Evolutionary conservation across 768 basidiomycete species (phyloP).

Genomic region (Leccinum imitatum): DNA sequence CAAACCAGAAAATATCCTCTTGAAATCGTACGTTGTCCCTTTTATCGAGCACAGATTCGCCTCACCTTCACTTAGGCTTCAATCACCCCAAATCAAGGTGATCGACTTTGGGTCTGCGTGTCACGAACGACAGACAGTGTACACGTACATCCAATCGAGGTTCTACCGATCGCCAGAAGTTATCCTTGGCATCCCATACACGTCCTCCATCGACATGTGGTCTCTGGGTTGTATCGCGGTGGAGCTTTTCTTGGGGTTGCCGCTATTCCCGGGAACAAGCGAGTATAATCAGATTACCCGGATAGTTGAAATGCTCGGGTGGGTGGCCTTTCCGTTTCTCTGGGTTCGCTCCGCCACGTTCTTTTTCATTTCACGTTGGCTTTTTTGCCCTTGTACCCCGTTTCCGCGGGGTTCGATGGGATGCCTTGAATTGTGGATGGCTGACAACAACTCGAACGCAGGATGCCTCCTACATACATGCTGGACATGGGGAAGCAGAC

Average conservation of each 20-base stretch:
- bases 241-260: constrained; percentile 94
- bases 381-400: neutral
- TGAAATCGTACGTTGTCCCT: constrained; percentile 72
- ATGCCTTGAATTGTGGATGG: neutral
- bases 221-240: constrained; percentile 98
- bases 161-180: constrained; percentile 99
- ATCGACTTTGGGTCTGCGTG: constrained; percentile 99
- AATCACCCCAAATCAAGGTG: constrained; percentile 97
- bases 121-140: constrained; percentile 98
- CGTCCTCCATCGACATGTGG: constrained; percentile 98
- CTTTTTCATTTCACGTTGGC: neutral
- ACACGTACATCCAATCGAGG: constrained; percentile 98
- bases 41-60: neutral
- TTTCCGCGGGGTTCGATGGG: neutral
- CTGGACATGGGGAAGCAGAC: constrained; percentile 96
- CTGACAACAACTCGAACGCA: constrained; percentile 32
- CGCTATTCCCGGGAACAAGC: constrained; percentile 97
- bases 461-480: constrained; percentile 89
- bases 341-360: neutral
- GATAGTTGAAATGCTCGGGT: constrained; percentile 99
- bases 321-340: constrained; percentile 31
- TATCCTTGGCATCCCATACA: constrained; percentile 91
- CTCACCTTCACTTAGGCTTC: constrained; percentile 54
- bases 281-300: constrained; percentile 98
- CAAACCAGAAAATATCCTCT: constrained; percentile 97